Evolutionary conservation across 345 rosid species (phyloP), one percentile per base, ranked within the genome.

Genomic region (Dovyalis caffra): DNA sequence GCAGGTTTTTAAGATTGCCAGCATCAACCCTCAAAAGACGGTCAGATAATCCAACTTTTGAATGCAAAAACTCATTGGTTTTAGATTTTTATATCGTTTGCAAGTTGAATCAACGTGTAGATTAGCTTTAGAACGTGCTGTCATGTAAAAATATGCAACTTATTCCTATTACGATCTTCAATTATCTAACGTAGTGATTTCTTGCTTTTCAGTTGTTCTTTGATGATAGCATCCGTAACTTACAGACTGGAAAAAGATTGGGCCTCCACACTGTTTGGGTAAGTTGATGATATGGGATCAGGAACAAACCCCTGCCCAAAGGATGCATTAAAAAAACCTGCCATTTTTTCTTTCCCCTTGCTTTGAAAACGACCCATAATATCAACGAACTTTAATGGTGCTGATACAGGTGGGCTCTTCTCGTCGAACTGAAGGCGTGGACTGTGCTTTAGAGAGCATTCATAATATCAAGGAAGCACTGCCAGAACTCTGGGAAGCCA

Each of bases 401-500:
- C n/a, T 43, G 2, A 4, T 71, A 51, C 85, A 92, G 97, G 86
- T 91, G 53, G 98, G 97, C 71, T 76, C 82, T 70, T 88, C 97
- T 20, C 89, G 80, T 64, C 86, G 89, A 76, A 74, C 76, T 51
- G 83, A 90, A 78, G 90, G 78, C 6, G 93, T 89, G 31, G 98
- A 93, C 78, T 88, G 80, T 73, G 95, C 88, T 9, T 78, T 93
- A 34, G 92, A 89, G 82, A 92, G 87, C 85, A 88, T 95, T 78
- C 95, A 91, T 88, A 89, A 91, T 73, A 88, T 92, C 43, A 88
- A 83, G 84, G 97, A 92, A 64, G 93, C 97, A 65, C 65, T 92
- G 72, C 94, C 91, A 6, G 95, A 88, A 77, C 84, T 95, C 29
- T 88, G 97, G 97, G 86, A 74, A 34, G 86, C 78, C 6, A 32